Percentiles rank a stretch among this genome's conserved stretches.
Evolutionary conservation across 345 rosid species (phyloP).

Genomic region (Schrenkiella parvula): DNA sequence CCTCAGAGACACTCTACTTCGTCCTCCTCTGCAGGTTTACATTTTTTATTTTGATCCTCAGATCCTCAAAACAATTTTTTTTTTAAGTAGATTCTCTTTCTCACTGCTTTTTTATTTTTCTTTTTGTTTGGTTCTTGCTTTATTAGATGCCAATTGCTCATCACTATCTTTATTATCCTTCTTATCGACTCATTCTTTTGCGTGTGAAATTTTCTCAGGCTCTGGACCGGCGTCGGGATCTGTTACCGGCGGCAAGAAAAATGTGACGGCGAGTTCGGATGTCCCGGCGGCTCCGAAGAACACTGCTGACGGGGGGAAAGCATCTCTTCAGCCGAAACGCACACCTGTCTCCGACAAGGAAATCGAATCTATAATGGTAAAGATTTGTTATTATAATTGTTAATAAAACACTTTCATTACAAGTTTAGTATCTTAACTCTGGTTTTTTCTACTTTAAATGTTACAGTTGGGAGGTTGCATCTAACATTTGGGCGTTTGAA

Average conservation of each 20-base stretch:
- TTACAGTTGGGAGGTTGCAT: conserved; percentile 36
- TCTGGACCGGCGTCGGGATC: conserved; percentile 28
- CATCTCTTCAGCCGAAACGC: conserved; percentile 82
- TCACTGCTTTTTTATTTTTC: background rate
- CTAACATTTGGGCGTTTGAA: conserved; percentile 13
- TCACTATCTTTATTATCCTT: background rate
- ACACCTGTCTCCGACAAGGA: conserved; percentile 68
- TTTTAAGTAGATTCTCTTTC: background rate
- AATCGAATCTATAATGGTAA: conserved; percentile 71
- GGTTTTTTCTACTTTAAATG: background rate
- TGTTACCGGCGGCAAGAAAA: conserved; percentile 11
- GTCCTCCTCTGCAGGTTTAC: conserved; percentile 31
- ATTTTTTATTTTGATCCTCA: background rate
- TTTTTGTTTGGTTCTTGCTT: background rate
- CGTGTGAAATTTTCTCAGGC: background rate
- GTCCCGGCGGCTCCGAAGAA: conserved; percentile 57
- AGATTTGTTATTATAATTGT: no score
- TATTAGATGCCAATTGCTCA: background rate
- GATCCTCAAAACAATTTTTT: background rate
- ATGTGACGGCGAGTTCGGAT: conserved; percentile 45
- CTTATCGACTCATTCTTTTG: background rate
- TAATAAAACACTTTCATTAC: background rate
- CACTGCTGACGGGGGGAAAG: conserved; percentile 63
- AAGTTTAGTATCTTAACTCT: background rate
- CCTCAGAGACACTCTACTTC: conserved; percentile 45